Percentiles rank a stretch among this genome's conserved stretches.
Evolutionary conservation across 176 grass and related monocot species (phyloP).

Genomic region (Carex parvula): DNA sequence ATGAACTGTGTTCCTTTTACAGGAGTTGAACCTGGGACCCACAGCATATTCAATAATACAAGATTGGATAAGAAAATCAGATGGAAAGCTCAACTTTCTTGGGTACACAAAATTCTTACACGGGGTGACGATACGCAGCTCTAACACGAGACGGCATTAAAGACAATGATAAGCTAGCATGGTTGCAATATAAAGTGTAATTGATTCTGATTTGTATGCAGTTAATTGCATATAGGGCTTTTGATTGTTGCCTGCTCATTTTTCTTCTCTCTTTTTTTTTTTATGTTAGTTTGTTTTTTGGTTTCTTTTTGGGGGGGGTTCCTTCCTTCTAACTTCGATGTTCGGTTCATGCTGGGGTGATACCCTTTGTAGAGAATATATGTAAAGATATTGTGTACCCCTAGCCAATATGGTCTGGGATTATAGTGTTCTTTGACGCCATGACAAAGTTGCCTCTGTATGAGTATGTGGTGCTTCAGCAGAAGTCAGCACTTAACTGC

Average conservation of each 20-base stretch:
- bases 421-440: slow-evolving; percentile 18
- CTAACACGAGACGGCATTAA: slow-evolving; percentile 90
- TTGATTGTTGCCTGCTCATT: slow-evolving; percentile 36
- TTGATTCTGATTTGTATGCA: slow-evolving; percentile 61
- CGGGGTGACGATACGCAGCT: slow-evolving; percentile 84
- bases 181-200: slow-evolving; percentile 38
- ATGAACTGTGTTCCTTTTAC: neutral
- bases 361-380: slow-evolving; percentile 73
- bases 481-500: neutral
- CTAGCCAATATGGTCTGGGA: slow-evolving; percentile 18
- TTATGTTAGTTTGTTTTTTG: slow-evolving; percentile 36
- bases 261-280: slow-evolving; percentile 28
- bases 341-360: slow-evolving; percentile 31
- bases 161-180: slow-evolving; percentile 1
- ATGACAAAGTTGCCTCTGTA: slow-evolving; percentile 9
- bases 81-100: slow-evolving; percentile 92
- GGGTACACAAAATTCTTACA: slow-evolving; percentile 99
- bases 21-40: slow-evolving; percentile 84
- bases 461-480: neutral
- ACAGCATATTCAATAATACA: slow-evolving; percentile 77
- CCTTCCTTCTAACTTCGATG: slow-evolving; percentile 23
- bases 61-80: slow-evolving; percentile 96
- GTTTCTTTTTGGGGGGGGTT: slow-evolving; percentile 16
- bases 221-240: slow-evolving; percentile 36
- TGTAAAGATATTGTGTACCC: slow-evolving; percentile 60